Conservation (phyloP, 805 yeast genomes). For the Groenewaldozyma tartarivorans region DNA sequence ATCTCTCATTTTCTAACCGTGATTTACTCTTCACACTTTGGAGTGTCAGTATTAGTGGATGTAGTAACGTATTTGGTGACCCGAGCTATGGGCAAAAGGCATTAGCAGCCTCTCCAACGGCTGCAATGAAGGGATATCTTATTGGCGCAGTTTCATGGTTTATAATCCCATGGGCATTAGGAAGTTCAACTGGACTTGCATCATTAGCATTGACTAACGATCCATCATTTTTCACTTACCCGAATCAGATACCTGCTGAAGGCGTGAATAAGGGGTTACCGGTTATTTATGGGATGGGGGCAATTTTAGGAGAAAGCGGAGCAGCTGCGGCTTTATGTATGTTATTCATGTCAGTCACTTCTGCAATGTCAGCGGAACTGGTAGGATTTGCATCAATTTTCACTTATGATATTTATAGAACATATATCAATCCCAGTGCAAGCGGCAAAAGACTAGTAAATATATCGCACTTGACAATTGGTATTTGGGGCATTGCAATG, state of each 20-base stretch:
- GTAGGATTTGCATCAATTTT: constrained; percentile 77
- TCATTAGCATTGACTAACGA: constrained; percentile 61
- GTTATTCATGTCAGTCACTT: constrained; percentile 85
- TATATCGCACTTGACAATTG: constrained; percentile 58
- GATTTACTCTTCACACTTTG: constrained; percentile 36
- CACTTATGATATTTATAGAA: constrained; percentile 77
- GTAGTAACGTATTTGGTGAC: constrained; percentile 82
- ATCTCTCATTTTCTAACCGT: constrained; percentile 42
- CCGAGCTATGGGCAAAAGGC: constrained; percentile 86
- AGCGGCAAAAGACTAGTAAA: constrained; percentile 60
- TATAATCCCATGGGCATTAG: constrained; percentile 73
- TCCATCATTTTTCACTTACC: constrained; percentile 73
- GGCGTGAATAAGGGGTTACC: constrained; percentile 67
- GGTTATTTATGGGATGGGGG: constrained; percentile 64
- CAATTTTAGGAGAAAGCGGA: constrained; percentile 78
- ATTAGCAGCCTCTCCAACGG: constrained; percentile 70
- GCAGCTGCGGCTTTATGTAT: constrained; percentile 71
- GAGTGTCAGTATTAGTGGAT: constrained; percentile 75
- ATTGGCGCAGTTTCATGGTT: constrained; percentile 87
- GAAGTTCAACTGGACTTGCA: constrained; percentile 78
- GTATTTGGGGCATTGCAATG: constrained; percentile 55
- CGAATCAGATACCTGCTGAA: constrained; percentile 49
- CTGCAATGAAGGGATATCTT: constrained; percentile 79
- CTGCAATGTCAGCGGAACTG: constrained; percentile 85
- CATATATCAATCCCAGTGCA: constrained; percentile 70